Evolutionary conservation across 2,329 filamentous ascomycete genomes (phyloP), one percentile per base, ranked within the genome.

Genomic region (Ramularia endophylla): DNA sequence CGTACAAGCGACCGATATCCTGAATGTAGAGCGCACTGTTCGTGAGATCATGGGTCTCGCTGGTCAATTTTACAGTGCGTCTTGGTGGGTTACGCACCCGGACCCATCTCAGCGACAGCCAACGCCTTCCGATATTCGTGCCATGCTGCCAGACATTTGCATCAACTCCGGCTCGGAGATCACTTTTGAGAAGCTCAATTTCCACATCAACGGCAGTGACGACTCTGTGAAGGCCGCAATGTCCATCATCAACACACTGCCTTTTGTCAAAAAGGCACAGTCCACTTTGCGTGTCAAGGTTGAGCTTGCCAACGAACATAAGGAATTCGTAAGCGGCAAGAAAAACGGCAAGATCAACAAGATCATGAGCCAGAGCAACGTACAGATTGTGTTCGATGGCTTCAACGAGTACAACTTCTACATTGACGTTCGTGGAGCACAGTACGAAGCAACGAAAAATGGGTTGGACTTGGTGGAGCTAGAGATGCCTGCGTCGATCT

Each of bases 261-360:
- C 85, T 30, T 94, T 95, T 58, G 86, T 94, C 46, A 83, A 83
- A 51, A 84, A 88, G 55, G 81, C 85, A 30, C 85, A 87, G 53
- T 94, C 94, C 59, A 89, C 94, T 62, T 94, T 98, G 62, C 81
- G 89, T 42, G 90, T 98, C 61, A 97, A 97, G 73, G 94, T 98
- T 49, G 92, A 98, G 71, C 82, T 98, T 42, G 92, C 92, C 59
- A 97, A 97, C 60, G 92, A 98, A 69, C 92, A 98, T 72, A 98
- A 98, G 67, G 92, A 98, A 61, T 98, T 98, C 62, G 92, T 98
- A 43, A 95, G 89, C 55, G 92, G 92, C 55, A 98, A 98, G 75
- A 98, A 98, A 74, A 98, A 98, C 58, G 92, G 92, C 66, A 98
- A 98, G 71, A 98, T 98, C 67, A 98, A 98, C 75, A 98, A 98